Evolutionary conservation across 1,139 yeast species (phyloP).

Genomic region (Candida buenavistaensis): DNA sequence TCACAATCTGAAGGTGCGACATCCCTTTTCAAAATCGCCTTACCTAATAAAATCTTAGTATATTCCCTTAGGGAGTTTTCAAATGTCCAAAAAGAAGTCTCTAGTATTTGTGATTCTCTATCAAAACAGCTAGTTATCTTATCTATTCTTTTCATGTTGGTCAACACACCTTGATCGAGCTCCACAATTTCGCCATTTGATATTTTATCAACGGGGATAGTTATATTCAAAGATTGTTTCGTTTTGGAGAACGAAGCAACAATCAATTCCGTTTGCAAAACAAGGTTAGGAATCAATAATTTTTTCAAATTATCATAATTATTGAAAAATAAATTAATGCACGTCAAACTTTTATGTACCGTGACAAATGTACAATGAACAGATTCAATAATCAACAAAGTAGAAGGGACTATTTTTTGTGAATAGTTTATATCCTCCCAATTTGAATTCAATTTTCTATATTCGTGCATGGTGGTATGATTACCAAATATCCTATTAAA

Average conservation of each 20-base stretch:
- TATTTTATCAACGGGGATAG: constrained; percentile 22
- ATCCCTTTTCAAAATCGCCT: constrained; percentile 41
- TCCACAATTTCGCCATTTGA: constrained; percentile 14
- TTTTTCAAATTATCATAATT: constrained; percentile 41
- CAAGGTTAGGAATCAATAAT: constrained; percentile 36
- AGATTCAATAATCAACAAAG: constrained; percentile 22
- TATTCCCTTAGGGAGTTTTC: constrained; percentile 39
- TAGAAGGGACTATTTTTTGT: constrained; percentile 21
- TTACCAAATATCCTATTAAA: constrained; percentile 31
- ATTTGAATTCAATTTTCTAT: constrained; percentile 7
- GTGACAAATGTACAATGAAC: constrained; percentile 23
- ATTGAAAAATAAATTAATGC: constrained; percentile 37
- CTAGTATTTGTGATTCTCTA: constrained; percentile 30
- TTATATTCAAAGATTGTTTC: constrained; percentile 24
- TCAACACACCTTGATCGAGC: constrained; percentile 16
- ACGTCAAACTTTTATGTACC: constrained; percentile 25
- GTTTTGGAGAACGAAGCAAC: constrained; percentile 26
- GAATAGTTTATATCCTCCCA: constrained; percentile 37
- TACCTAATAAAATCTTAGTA: constrained; percentile 40
- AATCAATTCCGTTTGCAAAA: constrained; percentile 31
- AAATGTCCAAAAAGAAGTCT: constrained; percentile 31
- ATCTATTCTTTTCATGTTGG: constrained; percentile 36
- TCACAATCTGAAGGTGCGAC: constrained; percentile 33
- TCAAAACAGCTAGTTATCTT: constrained; percentile 40
- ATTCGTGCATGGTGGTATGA: constrained; percentile 2